Percentiles rank a stretch among this genome's conserved stretches.
phyloP scores from a whole-genome alignment of 2,329 filamentous ascomycete species.

The Colletotrichum cereale region DNA sequence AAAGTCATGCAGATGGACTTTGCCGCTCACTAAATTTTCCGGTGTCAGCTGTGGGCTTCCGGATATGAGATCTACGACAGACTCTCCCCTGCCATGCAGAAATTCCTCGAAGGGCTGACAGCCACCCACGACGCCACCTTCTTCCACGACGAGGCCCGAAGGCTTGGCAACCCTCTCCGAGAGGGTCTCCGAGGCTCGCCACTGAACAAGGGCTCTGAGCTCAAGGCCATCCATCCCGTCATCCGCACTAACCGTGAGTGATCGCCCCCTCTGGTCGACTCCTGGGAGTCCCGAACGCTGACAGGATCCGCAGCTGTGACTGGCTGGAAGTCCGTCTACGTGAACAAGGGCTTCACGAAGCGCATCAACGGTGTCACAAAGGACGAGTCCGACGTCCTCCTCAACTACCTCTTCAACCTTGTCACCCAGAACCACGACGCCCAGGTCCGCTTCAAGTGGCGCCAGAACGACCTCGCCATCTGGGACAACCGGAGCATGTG shows the following conservation, averaged over 20 bases:
- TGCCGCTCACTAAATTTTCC: constrained; percentile 40
- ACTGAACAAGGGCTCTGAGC: constrained; percentile 66
- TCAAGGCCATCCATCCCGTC: constrained; percentile 65
- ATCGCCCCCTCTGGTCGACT: neutral
- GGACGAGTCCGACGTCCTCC: constrained; percentile 66
- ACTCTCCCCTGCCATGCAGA: constrained; percentile 61
- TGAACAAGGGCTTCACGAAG: constrained; percentile 64
- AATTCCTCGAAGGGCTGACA: constrained; percentile 62
- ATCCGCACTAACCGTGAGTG: constrained; percentile 66
- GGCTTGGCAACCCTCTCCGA: constrained; percentile 60
- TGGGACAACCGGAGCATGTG: constrained; percentile 73
- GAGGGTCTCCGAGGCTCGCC: constrained; percentile 64
- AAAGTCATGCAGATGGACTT: constrained; percentile 10
- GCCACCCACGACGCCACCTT: constrained; percentile 63
- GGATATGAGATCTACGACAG: constrained; percentile 68
- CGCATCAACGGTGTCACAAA: constrained; percentile 67
- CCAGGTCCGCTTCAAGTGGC: constrained; percentile 68
- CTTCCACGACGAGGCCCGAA: constrained; percentile 63
- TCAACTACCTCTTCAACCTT: constrained; percentile 61
- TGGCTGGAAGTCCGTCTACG: constrained; percentile 68
- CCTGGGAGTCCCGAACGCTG: neutral
- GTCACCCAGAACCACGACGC: constrained; percentile 68
- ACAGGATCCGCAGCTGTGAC: constrained; percentile 56
- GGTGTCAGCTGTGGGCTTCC: constrained; percentile 60
- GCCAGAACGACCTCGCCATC: constrained; percentile 67